Evolutionary conservation across 1,284 basidiomycete genomes (phyloP), one percentile per base, ranked within the genome.

Genomic region (Moesziomyces sp.): DNA sequence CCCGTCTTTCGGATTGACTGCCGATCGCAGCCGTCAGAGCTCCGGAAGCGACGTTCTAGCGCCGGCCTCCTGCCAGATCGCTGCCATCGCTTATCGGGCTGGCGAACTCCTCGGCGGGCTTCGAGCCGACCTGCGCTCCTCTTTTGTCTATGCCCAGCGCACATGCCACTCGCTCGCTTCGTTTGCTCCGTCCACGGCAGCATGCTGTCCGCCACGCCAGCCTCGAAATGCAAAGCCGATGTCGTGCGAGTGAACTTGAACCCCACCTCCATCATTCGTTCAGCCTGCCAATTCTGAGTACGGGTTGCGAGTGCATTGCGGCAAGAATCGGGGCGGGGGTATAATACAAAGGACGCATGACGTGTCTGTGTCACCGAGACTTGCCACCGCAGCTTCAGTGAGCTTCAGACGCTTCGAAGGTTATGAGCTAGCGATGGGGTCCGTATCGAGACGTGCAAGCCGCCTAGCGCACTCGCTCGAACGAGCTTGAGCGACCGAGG

Each of bases 401-500:
- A 34, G 30, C 30, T 34, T 34, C 30, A 13, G 30, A 13, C 30
- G 30, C 30, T 40, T 18, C 16, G 18, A 16, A 40, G 38, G 40
- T 42, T 14, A 13, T 13, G 28, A 19, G 16, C 28, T 4, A 23
- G 38, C 26, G 8, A 3, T n/a, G 3, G 2, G 10, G 10, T 13
- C 2, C 23, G 8, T 14, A 38, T 5, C 14, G 24, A 11, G n/a
- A 14, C 4, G 16, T 7, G 7, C 28, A n/a, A 34, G 30, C 9
- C 30, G 30, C 9, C 63, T 58, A 83, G 34, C 80, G 78, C 3
- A 83, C 71, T 3, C 82, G 72, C 58, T 83, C 82, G 52, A 83
- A 83, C 11, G 65, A 78, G 64, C 72, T 69, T 16, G 80, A 83
- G 35, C 82, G 79, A 30, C 82, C 81, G 1, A 83, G 65, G 16